Percentiles rank a stretch among this genome's conserved stretches.
phyloP scores from a whole-genome alignment of 164 flowering plant species.

The Houttuynia cordata region DNA sequence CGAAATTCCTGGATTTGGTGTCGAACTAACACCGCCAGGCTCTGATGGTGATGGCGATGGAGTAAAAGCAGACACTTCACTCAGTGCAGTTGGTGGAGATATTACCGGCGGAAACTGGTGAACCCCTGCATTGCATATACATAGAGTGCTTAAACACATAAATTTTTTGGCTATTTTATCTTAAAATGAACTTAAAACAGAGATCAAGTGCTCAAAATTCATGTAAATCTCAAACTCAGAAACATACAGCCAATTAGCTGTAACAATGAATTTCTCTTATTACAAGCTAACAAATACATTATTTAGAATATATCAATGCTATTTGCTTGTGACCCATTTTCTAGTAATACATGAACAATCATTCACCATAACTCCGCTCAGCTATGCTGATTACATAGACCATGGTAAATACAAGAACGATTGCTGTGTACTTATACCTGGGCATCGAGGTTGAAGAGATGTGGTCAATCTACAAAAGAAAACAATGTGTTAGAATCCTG shows the following conservation, averaged over 20 bases:
- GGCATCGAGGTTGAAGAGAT: conserved; percentile 91
- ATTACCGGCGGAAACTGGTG: conserved; percentile 66
- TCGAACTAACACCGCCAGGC: conserved; percentile 26
- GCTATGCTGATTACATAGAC: neutral
- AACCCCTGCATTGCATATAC: conserved; percentile 31
- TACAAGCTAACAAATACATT: no score
- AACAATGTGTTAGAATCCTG: neutral
- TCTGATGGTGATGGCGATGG: conserved; percentile 69
- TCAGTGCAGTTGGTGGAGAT: conserved; percentile 49
- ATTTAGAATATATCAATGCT: no score
- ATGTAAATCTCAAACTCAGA: no score
- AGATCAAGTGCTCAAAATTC: neutral
- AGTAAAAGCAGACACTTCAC: conserved; percentile 27
- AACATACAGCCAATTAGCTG: no score
- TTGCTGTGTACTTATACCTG: conserved; percentile 40
- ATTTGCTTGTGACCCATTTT: no score
- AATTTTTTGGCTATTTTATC: neutral
- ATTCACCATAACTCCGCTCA: neutral
- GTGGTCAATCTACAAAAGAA: conserved; percentile 53
- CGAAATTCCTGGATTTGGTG: conserved; percentile 26
- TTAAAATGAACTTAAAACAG: neutral
- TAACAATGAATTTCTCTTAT: no score
- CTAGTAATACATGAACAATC: neutral
- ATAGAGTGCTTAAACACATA: no score
- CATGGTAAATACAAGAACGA: neutral